phyloP scores from a whole-genome alignment of 73 alveolate species.

The Paramecium tetraurelia region DNA sequence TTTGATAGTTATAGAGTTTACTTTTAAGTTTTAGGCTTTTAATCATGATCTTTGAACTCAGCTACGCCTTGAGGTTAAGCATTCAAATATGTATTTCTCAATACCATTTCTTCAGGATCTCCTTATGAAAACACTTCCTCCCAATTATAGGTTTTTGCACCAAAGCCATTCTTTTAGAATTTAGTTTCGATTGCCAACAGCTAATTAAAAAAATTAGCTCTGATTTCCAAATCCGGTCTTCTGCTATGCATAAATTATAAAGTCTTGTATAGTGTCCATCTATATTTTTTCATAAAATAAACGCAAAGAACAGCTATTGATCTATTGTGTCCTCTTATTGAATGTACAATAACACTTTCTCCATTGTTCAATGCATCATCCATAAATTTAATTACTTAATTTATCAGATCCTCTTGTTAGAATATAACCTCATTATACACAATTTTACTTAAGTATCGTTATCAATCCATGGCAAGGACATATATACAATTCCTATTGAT shows the following conservation, averaged over 20 bases:
- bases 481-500: slow-evolving; percentile 88
- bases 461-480: slow-evolving; percentile 87
- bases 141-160: slow-evolving; percentile 79
- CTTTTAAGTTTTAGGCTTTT: background rate
- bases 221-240: slow-evolving; percentile 78
- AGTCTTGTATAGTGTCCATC: slow-evolving; percentile 78
- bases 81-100: slow-evolving; percentile 29
- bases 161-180: slow-evolving; percentile 60
- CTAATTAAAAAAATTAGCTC: slow-evolving; percentile 76
- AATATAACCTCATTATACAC: background rate
- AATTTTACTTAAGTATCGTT: slow-evolving; percentile 70
- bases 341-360: slow-evolving; percentile 77
- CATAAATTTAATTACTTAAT: slow-evolving; percentile 65
- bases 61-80: slow-evolving; percentile 41
- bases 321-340: slow-evolving; percentile 74
- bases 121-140: slow-evolving; percentile 64
- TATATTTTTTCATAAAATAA: slow-evolving; percentile 70
- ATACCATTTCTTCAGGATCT: slow-evolving; percentile 34
- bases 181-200: slow-evolving; percentile 70
- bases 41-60: slow-evolving; percentile 42
- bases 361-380: slow-evolving; percentile 74
- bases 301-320: slow-evolving; percentile 61
- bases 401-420: slow-evolving; percentile 59
- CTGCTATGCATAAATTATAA: slow-evolving; percentile 71
- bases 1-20: background rate